Evolutionary conservation across 768 basidiomycete genomes (phyloP).

Genomic region (Calocera viscosa): DNA sequence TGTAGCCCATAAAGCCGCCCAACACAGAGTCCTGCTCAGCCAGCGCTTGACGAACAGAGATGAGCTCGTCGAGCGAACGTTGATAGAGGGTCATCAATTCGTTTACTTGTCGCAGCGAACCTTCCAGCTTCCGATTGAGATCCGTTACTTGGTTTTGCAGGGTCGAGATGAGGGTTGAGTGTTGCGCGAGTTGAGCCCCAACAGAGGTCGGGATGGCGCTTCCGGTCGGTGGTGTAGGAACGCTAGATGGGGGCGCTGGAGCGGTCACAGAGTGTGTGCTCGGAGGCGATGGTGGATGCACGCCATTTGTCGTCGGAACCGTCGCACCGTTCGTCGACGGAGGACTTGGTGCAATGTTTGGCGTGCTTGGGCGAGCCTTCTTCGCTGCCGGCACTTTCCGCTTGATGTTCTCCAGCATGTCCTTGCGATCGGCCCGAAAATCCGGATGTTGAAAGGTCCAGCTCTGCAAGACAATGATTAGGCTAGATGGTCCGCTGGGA

Average conservation of each 20-base stretch:
- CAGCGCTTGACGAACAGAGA: neutral
- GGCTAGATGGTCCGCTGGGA: too few relatives aligned
- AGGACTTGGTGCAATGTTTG: neutral
- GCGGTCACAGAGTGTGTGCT: neutral
- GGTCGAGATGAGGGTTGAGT: neutral
- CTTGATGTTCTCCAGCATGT: slow-evolving; percentile 46
- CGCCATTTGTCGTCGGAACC: neutral
- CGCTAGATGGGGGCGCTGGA: neutral
- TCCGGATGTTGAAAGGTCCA: slow-evolving; percentile 37
- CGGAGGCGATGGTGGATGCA: neutral
- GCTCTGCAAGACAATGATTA: slow-evolving; percentile 16
- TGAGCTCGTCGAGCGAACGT: neutral
- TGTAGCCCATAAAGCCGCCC: slow-evolving; percentile 2
- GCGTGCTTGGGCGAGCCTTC: slow-evolving; percentile 1
- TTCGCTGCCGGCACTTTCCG: slow-evolving; percentile 24
- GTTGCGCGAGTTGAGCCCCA: neutral
- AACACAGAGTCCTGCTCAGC: neutral
- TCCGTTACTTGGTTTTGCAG: neutral
- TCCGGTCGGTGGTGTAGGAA: neutral
- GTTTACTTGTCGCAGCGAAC: neutral
- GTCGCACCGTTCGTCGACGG: neutral
- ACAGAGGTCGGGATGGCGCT: neutral
- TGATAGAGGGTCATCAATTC: neutral
- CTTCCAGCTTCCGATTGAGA: neutral
- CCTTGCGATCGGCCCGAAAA: slow-evolving; percentile 44